Percentiles rank a stretch among this genome's conserved stretches.
phyloP scores from a whole-genome alignment of 2,329 filamentous ascomycete genomes.

The Pestalotiopsis sp. region DNA sequence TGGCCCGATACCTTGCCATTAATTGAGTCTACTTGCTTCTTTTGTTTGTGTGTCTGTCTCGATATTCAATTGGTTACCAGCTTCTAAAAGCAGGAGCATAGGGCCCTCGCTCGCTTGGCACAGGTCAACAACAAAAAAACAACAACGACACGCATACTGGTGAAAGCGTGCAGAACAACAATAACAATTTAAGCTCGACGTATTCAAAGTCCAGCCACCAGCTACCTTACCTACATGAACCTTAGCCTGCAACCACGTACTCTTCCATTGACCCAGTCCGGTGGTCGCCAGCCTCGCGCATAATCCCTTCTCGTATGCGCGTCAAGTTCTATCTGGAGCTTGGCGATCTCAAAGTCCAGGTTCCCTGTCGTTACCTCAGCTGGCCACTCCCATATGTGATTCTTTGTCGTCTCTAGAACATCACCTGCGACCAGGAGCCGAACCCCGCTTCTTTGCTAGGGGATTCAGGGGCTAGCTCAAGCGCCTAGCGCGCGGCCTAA shows the following conservation, averaged over 20 bases:
- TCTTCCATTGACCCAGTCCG: no score
- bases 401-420: not conserved
- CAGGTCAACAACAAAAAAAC: not conserved
- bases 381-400: not conserved
- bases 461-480: not conserved
- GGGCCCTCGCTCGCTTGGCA: not conserved
- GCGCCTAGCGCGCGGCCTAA: not conserved
- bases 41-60: not conserved
- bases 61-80: not conserved
- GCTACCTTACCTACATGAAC: not conserved
- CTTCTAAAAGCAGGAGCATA: not conserved
- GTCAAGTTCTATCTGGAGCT: not conserved
- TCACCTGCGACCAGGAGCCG: not conserved
- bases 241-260: not conserved
- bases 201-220: not conserved
- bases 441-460: not conserved
- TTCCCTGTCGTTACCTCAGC: not conserved
- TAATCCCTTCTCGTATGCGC: not conserved
- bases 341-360: not conserved
- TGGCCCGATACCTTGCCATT: not conserved
- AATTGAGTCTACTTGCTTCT: not conserved
- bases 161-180: not conserved
- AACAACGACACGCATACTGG: not conserved
- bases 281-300: not conserved
- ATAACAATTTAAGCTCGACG: not conserved